Evolutionary conservation across 106 monocot species (phyloP).

Genomic region (Dioscorea zingiberensis): DNA sequence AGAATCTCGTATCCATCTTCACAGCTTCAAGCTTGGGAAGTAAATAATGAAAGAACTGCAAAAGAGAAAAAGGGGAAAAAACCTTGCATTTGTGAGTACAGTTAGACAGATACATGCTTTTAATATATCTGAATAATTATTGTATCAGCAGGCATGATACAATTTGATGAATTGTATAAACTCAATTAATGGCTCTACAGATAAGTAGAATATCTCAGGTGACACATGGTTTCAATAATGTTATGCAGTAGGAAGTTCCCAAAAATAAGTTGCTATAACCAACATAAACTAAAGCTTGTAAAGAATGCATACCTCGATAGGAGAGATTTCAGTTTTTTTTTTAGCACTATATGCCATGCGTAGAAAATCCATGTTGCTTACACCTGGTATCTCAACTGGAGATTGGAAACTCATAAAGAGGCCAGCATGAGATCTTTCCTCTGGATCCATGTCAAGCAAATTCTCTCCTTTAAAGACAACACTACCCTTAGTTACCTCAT

Average conservation of each 20-base stretch:
- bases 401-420: conserved; percentile 95
- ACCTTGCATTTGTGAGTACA: not conserved
- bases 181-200: too few relatives aligned
- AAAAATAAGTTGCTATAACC: not conserved
- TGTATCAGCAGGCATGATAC: too few relatives aligned
- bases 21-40: conserved; percentile 59
- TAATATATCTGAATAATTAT: too few relatives aligned
- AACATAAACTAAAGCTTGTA: not conserved
- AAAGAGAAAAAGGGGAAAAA: conserved; percentile 7
- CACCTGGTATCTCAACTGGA: conserved; percentile 94
- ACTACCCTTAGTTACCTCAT: conserved; percentile 79
- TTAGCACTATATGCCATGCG: conserved; percentile 80
- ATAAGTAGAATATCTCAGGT: too few relatives aligned
- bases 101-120: too few relatives aligned
- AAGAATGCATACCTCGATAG: conserved; percentile 62
- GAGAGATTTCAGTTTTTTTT: conserved; percentile 63
- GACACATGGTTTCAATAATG: too few relatives aligned
- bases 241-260: too few relatives aligned
- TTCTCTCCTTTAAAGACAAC: conserved; percentile 76
- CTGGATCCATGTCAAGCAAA: conserved; percentile 85
- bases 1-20: conserved; percentile 73
- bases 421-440: conserved; percentile 94
- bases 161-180: too few relatives aligned
- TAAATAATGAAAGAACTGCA: conserved; percentile 82
- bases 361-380: conserved; percentile 94